Percentiles rank a stretch among this genome's conserved stretches.
phyloP scores from a whole-genome alignment of 73 alveolate genomes.

The Paramecium primaurelia region DNA sequence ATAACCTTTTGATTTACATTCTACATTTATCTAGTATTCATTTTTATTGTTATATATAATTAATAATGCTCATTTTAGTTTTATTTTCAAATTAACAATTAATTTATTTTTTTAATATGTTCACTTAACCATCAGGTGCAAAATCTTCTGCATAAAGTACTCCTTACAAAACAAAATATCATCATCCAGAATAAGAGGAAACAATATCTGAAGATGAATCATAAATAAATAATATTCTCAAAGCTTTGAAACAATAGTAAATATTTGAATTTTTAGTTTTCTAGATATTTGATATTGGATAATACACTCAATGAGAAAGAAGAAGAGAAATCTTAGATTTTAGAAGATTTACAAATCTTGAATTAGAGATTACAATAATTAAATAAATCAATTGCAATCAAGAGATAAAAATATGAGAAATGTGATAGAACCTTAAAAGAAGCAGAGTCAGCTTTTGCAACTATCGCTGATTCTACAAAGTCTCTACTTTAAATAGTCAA shows the following conservation, averaged over 20 bases:
- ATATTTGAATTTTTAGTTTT: background rate
- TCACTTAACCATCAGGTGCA: background rate
- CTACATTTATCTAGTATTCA: background rate
- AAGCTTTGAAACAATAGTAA: background rate
- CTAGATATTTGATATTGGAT: background rate
- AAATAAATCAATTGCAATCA: background rate
- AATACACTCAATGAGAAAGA: background rate
- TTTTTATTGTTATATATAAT: background rate
- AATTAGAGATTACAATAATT: background rate
- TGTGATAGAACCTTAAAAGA: constrained; percentile 29
- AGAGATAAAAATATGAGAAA: background rate
- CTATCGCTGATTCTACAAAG: constrained; percentile 31
- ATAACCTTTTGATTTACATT: background rate
- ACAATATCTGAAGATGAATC: constrained; percentile 10
- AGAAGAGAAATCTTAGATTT: background rate
- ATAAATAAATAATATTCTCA: background rate
- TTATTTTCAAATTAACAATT: background rate
- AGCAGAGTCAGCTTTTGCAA: constrained; percentile 2
- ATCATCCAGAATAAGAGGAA: background rate
- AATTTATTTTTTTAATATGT: background rate
- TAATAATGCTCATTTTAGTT: background rate
- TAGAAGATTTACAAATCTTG: background rate
- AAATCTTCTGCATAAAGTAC: background rate
- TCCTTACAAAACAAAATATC: background rate
- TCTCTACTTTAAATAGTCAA: background rate